Evolutionary conservation across 805 yeast genomes (phyloP), one percentile per base, ranked within the genome.

Genomic region (Lipomyces kockii): DNA sequence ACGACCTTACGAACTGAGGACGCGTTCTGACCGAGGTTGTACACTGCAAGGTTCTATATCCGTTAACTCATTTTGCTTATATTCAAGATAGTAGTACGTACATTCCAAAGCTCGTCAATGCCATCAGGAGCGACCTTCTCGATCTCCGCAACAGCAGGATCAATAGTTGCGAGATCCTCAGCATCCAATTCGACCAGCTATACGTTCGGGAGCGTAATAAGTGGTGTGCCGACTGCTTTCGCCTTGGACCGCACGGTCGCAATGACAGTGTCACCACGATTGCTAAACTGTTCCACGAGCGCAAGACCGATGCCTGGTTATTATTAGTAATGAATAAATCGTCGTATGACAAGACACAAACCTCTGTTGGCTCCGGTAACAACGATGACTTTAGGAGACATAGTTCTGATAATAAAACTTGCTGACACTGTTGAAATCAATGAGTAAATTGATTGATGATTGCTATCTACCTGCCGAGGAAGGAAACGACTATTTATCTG

Each of bases 21-120:
- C 17, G 2, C 12, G 6, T 25, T 29, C 17, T 17, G 49, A 17
- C n/a, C 55, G 14, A 25, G 17, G 14, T 52, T 52, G 55, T 25
- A 52, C 27, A 25, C 55, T 12, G 25, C 55, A 7, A 52, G 29
- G 29, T 52, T 52, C 49, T 43, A n/a, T n/a, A 1, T 43, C 9
- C 9, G 5, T 43, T 43, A 43, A 11, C 49, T 43, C 22, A 43
- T 43, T 8, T 7, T 7, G 22, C 49, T n/a, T 43, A 17, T 37
- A 37, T 37, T 37, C 11, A 17, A 37, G 39, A 35, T 4, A 43
- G 1, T 43, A 5, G 9, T 2, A 2, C 22, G 20, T 17, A 43
- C 49, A 14, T 56, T 56, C 59, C 59, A 56, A 32, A 29, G 59
- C 46, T 56, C 59, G n/a, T 56, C 59, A 32, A 56, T 29, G 9